Base-by-base conservation (phyloP, 1,139 yeast genomes). In the Debaryomycetaceae sp. region DNA sequence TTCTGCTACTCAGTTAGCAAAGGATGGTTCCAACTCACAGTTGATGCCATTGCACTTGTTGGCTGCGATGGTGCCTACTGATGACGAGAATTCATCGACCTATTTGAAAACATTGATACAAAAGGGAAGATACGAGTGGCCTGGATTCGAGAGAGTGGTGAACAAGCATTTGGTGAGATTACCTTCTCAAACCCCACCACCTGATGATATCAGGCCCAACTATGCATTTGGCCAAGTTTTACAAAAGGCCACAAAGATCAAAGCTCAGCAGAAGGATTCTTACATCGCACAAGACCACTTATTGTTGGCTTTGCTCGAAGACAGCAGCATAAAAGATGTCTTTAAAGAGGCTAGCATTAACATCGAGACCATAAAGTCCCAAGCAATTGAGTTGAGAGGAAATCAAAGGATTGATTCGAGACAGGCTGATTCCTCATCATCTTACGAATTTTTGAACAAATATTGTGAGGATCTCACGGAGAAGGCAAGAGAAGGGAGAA, bases 201-300 rank as follows among this genome's bases (percentile, higher is more conserved):
- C 96, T 6, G 76, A 81, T 11, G 87, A 85, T 49, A 72, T 87
- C 6, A 73, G 84, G 41, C 84, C 91, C 45, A 76, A 87, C 46
- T 80, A 84, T 47, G 80, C 85, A 22, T 67, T 86, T n/a, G 85
- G 85, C 11, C 85, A 84, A 62, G 78, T 88, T 27, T 67, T 89
- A 45, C 76, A 79, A 50, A 78, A 78, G 39, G 91, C 96, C 13
- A 76, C 76, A 39, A 86, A 88, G 59, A 81, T 89, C 54, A 86
- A 87, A 66, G 75, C 82, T 43, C 87, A 86, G 57, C 99, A 93
- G 62, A 93, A 93, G 65, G 99, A 93, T 66, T 75, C 84, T 34
- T 93, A 80, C 60, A 80, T 93, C 47, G 99, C 97, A 1, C 98
- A 93, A 68, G 99, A 93, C 66, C 99, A 93, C 64, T 69, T 93